phyloP scores from a whole-genome alignment of 345 rosid genomes.

The Cardamine occulta region DNA sequence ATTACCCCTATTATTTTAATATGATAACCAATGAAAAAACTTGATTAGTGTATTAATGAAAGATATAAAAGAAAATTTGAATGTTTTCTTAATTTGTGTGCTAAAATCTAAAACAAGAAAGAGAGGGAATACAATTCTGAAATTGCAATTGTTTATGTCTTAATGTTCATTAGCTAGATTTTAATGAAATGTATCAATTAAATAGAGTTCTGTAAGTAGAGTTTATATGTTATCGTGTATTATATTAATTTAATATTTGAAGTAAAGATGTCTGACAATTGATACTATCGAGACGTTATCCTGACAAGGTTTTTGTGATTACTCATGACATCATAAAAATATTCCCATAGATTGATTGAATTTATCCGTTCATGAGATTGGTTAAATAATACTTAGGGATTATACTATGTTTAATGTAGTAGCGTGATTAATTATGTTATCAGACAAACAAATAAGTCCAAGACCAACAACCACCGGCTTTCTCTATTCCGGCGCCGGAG shows the following conservation, averaged over 20 bases:
- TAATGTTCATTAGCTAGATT: background rate
- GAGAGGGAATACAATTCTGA: too few relatives aligned
- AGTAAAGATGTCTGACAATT: constrained; percentile 32
- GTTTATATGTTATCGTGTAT: background rate
- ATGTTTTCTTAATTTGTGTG: too few relatives aligned
- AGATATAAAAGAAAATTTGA: too few relatives aligned
- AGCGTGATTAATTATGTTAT: constrained; percentile 1
- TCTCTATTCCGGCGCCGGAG: constrained; percentile 48
- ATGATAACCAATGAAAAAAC: too few relatives aligned
- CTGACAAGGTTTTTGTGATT: constrained; percentile 33
- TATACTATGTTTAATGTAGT: background rate
- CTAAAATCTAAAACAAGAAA: too few relatives aligned
- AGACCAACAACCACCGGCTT: constrained; percentile 55
- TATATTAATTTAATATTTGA: background rate
- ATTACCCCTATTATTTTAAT: too few relatives aligned
- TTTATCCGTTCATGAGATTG: constrained; percentile 21
- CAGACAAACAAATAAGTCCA: constrained; percentile 69
- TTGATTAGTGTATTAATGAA: too few relatives aligned
- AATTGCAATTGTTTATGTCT: background rate
- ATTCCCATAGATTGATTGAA: background rate
- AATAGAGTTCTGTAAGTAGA: background rate
- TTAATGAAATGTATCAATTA: background rate
- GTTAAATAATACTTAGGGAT: background rate
- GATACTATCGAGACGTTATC: constrained; percentile 34
- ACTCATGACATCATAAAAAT: constrained; percentile 27